Conservation (phyloP, 805 yeast genomes). For the Spathaspora passalidarum region DNA sequence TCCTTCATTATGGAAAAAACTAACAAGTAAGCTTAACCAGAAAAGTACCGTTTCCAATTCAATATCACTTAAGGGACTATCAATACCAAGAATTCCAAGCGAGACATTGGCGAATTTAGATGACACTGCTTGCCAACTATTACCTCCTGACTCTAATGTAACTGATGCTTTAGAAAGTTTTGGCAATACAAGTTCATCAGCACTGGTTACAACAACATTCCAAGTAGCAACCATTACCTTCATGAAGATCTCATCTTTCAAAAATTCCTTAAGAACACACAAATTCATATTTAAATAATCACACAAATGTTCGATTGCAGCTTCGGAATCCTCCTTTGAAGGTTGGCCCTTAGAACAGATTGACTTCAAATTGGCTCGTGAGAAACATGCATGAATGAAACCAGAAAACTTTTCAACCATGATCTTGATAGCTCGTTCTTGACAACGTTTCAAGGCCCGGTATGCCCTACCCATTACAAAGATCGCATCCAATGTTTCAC, state of each 20-base stretch:
- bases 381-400: conserved; percentile 55
- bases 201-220: conserved; percentile 65
- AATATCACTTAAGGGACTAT: conserved; percentile 47
- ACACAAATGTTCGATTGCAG: conserved; percentile 69
- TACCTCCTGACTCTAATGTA: conserved; percentile 6
- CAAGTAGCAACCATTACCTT: conserved; percentile 78
- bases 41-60: conserved; percentile 68
- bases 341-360: conserved; percentile 51
- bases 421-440: conserved; percentile 62
- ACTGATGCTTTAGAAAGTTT: conserved; percentile 48
- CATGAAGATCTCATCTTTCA: conserved; percentile 53
- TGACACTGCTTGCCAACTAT: conserved; percentile 44
- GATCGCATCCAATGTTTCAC: conserved; percentile 75
- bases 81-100: conserved; percentile 18
- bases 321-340: conserved; percentile 49
- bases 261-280: conserved; percentile 54
- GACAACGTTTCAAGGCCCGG: conserved; percentile 58
- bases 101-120: conserved; percentile 52
- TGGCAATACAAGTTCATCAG: conserved; percentile 75
- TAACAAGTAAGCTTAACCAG: conserved; percentile 66
- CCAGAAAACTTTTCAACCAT: conserved; percentile 73
- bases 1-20: conserved; percentile 77
- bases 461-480: conserved; percentile 78
- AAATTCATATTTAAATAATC: conserved; percentile 71
- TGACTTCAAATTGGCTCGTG: conserved; percentile 53